Evolutionary conservation across 345 rosid genomes (phyloP).

Genomic region (Luvunga scandens): DNA sequence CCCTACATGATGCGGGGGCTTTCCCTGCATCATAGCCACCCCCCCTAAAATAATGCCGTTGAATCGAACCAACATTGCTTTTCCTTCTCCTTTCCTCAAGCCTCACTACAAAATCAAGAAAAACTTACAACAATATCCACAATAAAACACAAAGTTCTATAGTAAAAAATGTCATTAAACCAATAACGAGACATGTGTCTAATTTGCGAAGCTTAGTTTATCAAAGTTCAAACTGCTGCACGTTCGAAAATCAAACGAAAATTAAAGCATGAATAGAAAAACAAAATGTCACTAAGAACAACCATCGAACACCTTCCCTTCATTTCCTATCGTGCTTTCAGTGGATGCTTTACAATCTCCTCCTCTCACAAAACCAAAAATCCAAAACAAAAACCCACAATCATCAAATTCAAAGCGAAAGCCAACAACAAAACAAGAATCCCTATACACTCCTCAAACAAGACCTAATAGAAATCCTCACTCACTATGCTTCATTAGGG

Average conservation of each 20-base stretch:
- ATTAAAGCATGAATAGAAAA: background rate
- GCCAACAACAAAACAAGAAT: conserved; percentile 28
- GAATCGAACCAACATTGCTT: too few relatives aligned
- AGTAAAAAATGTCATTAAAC: too few relatives aligned
- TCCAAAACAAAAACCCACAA: background rate
- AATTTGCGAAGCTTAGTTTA: background rate
- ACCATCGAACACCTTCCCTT: conserved; percentile 57
- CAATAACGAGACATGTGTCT: background rate
- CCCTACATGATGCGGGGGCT: too few relatives aligned
- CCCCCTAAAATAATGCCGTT: too few relatives aligned
- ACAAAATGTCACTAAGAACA: conserved; percentile 44
- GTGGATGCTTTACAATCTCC: conserved; percentile 40
- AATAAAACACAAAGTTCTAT: too few relatives aligned
- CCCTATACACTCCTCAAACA: conserved; percentile 65
- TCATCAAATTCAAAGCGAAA: background rate
- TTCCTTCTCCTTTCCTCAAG: too few relatives aligned
- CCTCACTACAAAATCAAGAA: too few relatives aligned
- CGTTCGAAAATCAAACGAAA: background rate
- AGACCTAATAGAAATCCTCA: conserved; percentile 76
- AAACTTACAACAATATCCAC: too few relatives aligned
- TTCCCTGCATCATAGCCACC: too few relatives aligned
- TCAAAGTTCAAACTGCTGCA: background rate
- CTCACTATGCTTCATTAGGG: conserved; percentile 59
- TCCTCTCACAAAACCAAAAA: conserved; percentile 28
- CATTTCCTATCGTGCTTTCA: conserved; percentile 9